Conservation (phyloP, 2,329 filamentous ascomycete species). For the Pyrenophora tritici-repentis region DNA sequence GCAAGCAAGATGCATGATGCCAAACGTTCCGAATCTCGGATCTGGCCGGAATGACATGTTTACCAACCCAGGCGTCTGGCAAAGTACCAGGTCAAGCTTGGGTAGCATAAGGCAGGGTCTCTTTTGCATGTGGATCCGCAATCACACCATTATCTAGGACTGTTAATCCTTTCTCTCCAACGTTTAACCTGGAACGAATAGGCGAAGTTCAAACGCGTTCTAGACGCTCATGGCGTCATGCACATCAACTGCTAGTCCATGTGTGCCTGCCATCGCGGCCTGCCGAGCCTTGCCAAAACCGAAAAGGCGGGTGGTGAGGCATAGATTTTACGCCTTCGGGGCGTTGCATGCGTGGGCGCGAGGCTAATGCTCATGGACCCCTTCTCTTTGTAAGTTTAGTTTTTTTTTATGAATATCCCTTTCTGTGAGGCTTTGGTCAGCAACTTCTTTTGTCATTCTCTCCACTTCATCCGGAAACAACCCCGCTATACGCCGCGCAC, state of each 20-base stretch:
- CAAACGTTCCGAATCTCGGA: no score
- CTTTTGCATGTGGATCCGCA: no score
- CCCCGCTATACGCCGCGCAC: slow-evolving; percentile 2
- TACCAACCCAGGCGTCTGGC: no score
- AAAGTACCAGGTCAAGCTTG: no score
- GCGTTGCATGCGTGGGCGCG: slow-evolving; percentile 3
- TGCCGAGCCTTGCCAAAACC: slow-evolving; percentile 17
- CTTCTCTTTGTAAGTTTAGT: not conserved
- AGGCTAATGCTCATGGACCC: not conserved
- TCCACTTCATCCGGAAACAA: not conserved
- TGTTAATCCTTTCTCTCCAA: not conserved
- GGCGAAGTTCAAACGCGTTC: slow-evolving; percentile 13
- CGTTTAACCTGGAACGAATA: not conserved
- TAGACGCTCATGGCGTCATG: slow-evolving; percentile 31
- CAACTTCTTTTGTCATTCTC: not conserved
- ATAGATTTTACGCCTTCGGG: slow-evolving; percentile 28
- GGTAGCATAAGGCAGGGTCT: no score
- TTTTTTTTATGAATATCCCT: not conserved
- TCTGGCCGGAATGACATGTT: no score
- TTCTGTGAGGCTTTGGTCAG: not conserved
- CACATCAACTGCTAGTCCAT: slow-evolving; percentile 27
- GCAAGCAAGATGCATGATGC: no score
- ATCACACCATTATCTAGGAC: no score
- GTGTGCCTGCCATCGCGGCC: slow-evolving; percentile 32
- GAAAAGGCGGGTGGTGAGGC: slow-evolving; percentile 29